These are phyloP conservation scores for Fusarium austroafricanum DNA, from an alignment of 2,329 filamentous ascomycete species.

Conservation along the genomic window DNA sequence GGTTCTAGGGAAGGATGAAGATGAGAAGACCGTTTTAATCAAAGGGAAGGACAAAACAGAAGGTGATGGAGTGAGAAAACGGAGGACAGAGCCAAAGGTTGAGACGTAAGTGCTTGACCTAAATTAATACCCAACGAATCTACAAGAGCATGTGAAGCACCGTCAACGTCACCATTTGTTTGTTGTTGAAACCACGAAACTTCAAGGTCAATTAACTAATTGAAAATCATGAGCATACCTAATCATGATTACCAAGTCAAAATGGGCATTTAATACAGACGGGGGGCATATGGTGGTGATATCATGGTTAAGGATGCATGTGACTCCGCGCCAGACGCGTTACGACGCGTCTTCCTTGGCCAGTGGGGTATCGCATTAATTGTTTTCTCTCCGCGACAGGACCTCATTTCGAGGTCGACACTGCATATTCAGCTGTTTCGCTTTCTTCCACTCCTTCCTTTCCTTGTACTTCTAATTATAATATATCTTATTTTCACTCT, in stretches of 20 bases:
- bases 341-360: slow-evolving; percentile 21
- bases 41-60: slow-evolving; percentile 34
- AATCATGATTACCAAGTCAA: not conserved
- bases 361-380: slow-evolving; percentile 26
- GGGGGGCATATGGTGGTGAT: slow-evolving; percentile 12
- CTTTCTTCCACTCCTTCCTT: not conserved
- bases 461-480: not conserved
- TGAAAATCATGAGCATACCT: not conserved
- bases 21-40: slow-evolving; percentile 44
- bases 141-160: not conserved
- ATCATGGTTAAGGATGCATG: slow-evolving; percentile 31
- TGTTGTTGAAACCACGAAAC: fast-evolving
- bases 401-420: not conserved
- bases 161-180: fast-evolving
- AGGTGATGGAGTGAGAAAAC: slow-evolving; percentile 44
- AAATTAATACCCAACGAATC: not conserved
- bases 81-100: slow-evolving; percentile 33
- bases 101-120: not conserved
- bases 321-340: slow-evolving; percentile 37
- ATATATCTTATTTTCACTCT: not conserved
- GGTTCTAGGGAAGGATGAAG: slow-evolving; percentile 64
- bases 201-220: fast-evolving
- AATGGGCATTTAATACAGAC: not conserved
- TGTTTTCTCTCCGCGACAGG: not conserved
- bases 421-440: not conserved